Percentiles rank a stretch among this genome's conserved stretches.
phyloP scores from a whole-genome alignment of 139 green algal species.

The Coelastrella sp. region DNA sequence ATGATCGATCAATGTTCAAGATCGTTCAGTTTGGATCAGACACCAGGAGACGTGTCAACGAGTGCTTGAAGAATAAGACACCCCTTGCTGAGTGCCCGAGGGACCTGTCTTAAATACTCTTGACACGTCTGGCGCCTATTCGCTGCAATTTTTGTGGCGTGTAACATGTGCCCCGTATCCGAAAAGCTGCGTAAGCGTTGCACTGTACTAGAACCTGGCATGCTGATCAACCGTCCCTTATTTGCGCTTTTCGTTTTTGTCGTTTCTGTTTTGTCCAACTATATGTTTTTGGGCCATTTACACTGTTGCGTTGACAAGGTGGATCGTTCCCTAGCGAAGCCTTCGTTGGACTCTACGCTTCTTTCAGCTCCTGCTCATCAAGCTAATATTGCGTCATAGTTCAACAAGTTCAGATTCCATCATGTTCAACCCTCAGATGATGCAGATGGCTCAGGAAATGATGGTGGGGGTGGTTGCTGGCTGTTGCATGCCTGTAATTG shows the following conservation, averaged over 20 bases:
- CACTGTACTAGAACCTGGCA: not conserved
- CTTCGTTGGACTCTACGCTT: not conserved
- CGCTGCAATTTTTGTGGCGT: not conserved
- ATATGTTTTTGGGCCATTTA: too few species aligned
- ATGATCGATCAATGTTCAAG: not conserved
- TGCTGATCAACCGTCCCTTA: not conserved
- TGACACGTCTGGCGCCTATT: too few species aligned
- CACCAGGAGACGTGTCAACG: not conserved
- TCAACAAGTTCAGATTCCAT: too few species aligned
- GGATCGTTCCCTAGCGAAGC: not conserved
- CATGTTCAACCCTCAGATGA: constrained; percentile 32
- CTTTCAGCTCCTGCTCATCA: not conserved
- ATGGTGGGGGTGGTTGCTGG: constrained; percentile 27
- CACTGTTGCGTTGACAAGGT: too few species aligned
- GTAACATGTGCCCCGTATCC: not conserved
- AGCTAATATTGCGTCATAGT: not conserved
- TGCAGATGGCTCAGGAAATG: constrained; percentile 41
- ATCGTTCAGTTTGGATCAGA: not conserved
- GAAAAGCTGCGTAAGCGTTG: not conserved
- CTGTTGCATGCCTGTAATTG: not conserved
- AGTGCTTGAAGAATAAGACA: too few species aligned
- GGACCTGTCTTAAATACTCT: too few species aligned
- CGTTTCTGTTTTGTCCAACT: too few species aligned
- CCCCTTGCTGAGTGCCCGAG: too few species aligned
- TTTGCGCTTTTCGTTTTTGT: not conserved